These are phyloP conservation scores for Pichia exigua DNA, from an alignment of 805 yeast genomes.

Conservation along the genomic window DNA sequence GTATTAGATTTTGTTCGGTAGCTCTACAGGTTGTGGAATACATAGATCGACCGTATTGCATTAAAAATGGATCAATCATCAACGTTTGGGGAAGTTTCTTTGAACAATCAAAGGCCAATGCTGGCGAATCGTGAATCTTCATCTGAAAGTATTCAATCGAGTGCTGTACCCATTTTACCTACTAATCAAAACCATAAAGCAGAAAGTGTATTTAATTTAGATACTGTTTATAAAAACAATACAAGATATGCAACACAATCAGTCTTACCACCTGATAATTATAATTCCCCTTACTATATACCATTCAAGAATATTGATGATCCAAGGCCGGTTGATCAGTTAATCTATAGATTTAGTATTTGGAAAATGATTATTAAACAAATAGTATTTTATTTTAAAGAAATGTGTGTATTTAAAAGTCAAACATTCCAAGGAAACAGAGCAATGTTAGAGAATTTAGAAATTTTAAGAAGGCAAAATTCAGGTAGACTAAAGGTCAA, in stretches of 20 bases:
- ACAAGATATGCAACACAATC: constrained; percentile 16
- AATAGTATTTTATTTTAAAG: constrained; percentile 43
- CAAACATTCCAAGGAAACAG: constrained; percentile 38
- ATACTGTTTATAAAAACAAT: constrained; percentile 10
- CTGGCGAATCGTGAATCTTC: not conserved
- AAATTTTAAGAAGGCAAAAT: constrained; percentile 23
- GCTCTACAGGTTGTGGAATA: not conserved
- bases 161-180: not conserved
- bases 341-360: constrained; percentile 48
- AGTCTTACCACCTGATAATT: constrained; percentile 26
- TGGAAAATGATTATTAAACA: constrained; percentile 51
- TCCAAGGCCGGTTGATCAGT: constrained; percentile 38
- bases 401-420: constrained; percentile 43
- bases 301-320: constrained; percentile 25
- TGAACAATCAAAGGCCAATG: not conserved
- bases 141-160: not conserved
- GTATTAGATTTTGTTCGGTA: not conserved
- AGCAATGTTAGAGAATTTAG: constrained; percentile 42
- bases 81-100: not conserved
- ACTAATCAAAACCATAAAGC: not conserved
- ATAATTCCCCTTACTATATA: constrained; percentile 29
- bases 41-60: not conserved
- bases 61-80: not conserved
- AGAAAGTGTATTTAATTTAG: constrained; percentile 8
- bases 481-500: constrained; percentile 24